Evolutionary conservation across 441 rosid species (phyloP).

Genomic region (Kokia cookei): DNA sequence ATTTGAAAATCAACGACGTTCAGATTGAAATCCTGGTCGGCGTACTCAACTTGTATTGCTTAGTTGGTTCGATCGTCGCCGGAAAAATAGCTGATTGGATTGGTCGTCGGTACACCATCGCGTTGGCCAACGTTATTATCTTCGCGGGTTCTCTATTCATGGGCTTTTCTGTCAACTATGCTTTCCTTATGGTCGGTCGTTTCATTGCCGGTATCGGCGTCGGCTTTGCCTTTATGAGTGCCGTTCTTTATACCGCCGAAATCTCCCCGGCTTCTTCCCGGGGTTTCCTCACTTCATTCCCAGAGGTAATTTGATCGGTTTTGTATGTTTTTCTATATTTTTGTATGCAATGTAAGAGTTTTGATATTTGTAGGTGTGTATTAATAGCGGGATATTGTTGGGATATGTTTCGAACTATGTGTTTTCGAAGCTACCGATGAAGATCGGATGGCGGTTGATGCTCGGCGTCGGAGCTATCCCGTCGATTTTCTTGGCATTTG

Average conservation of each 20-base stretch:
- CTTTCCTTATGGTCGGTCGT: conserved; percentile 82
- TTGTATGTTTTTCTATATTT: too few species aligned
- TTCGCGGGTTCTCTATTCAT: conserved; percentile 76
- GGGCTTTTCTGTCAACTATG: conserved; percentile 74
- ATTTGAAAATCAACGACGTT: conserved; percentile 32
- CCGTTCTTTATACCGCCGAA: conserved; percentile 86
- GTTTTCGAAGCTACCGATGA: conserved; percentile 43
- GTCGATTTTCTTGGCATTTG: conserved; percentile 40
- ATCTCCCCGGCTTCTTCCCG: conserved; percentile 81
- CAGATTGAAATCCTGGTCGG: conserved; percentile 54
- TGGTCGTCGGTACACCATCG: conserved; percentile 85
- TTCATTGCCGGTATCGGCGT: conserved; percentile 82
- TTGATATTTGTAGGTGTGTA: conserved; percentile 46
- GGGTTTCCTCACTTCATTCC: conserved; percentile 80
- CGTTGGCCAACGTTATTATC: conserved; percentile 66
- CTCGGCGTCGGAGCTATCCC: conserved; percentile 75
- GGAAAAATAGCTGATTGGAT: conserved; percentile 82
- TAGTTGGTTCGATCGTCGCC: conserved; percentile 71
- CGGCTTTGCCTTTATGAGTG: conserved; percentile 84
- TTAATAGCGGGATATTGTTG: conserved; percentile 53
- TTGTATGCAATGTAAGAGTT: too few species aligned
- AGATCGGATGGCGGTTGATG: conserved; percentile 74
- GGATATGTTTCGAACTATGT: conserved; percentile 82
- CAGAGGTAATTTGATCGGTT: conserved; percentile 38
- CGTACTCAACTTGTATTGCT: conserved; percentile 51